Conservation (phyloP, 2,329 filamentous ascomycete species). For the Diplocarpon rosae region DNA sequence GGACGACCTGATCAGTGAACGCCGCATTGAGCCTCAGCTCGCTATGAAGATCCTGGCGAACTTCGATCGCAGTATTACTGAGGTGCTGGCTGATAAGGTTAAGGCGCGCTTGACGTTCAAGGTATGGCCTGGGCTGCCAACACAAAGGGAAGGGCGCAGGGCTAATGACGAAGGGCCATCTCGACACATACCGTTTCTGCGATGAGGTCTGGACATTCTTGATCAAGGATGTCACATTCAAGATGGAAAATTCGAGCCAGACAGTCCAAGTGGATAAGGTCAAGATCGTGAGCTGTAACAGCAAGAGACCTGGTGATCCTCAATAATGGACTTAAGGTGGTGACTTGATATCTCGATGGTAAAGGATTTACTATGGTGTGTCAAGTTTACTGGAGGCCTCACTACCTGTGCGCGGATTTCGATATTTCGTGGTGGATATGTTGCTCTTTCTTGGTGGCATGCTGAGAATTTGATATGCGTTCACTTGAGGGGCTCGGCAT, state of each 20-base stretch:
- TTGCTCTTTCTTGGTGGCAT: no score
- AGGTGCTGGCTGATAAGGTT: slow-evolving; percentile 84
- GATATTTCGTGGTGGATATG: no score
- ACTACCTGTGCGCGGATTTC: no score
- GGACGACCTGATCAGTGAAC: slow-evolving; percentile 88
- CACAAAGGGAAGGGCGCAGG: background rate
- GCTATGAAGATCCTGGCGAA: slow-evolving; percentile 97
- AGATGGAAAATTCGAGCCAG: slow-evolving; percentile 68
- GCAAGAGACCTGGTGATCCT: slow-evolving; percentile 60
- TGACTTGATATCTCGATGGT: background rate
- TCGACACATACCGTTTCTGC: slow-evolving; percentile 98
- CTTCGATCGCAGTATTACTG: slow-evolving; percentile 88
- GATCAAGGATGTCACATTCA: slow-evolving; percentile 98
- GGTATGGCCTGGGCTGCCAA: slow-evolving; percentile 38
- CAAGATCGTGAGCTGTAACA: slow-evolving; percentile 97
- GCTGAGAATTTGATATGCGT: background rate
- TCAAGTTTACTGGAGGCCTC: background rate
- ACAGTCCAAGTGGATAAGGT: slow-evolving; percentile 78
- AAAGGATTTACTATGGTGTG: background rate
- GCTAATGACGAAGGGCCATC: slow-evolving; percentile 58
- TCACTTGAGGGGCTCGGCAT: background rate
- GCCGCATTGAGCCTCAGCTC: slow-evolving; percentile 92
- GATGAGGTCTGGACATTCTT: slow-evolving; percentile 99
- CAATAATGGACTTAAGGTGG: slow-evolving; percentile 22
- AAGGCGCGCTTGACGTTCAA: slow-evolving; percentile 90